Conservation (phyloP, 441 rosid genomes). For the Dalechampia spathulata region DNA sequence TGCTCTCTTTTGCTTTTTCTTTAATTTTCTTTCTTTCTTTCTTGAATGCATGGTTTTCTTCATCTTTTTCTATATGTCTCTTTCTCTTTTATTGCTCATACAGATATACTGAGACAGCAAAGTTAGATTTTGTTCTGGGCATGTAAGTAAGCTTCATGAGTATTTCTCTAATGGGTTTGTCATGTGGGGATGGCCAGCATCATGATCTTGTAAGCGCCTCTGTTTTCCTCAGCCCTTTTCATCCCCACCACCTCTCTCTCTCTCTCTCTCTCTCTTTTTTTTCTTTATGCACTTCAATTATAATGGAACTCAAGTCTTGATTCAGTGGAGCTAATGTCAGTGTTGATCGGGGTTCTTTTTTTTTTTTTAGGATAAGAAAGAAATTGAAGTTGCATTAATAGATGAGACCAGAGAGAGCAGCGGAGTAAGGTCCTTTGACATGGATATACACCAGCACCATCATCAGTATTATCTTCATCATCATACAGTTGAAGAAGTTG, state of each 20-base stretch:
- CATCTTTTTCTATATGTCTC: not conserved
- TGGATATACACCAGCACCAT: conserved; percentile 17
- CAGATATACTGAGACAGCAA: conserved; percentile 2
- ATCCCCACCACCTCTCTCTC: no score
- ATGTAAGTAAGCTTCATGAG: no score
- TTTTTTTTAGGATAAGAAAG: conserved; percentile 29
- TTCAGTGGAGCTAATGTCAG: no score
- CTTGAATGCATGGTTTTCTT: conserved; percentile 6
- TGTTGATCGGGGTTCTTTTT: no score
- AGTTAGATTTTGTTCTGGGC: conserved; percentile 26
- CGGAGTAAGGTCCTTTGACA: conserved; percentile 11
- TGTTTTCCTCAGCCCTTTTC: not conserved
- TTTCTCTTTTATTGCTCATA: not conserved
- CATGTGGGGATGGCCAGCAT: conserved; percentile 28
- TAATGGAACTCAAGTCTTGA: not conserved
- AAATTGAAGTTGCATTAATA: conserved; percentile 23
- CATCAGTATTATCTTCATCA: conserved; percentile 4
- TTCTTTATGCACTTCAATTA: no score
- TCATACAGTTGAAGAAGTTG: no score
- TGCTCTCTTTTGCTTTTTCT: conserved; percentile 24
- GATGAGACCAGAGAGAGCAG: conserved; percentile 27
- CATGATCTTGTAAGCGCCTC: conserved; percentile 22
- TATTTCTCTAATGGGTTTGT: conserved; percentile 33
- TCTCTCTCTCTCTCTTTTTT: not conserved
- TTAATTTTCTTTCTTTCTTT: no score